Percentiles rank a stretch among this genome's conserved stretches.
These are phyloP conservation scores for Fragilaria crotonensis DNA, from an alignment of 108 stramenopile species.

Conservation along the genomic window DNA sequence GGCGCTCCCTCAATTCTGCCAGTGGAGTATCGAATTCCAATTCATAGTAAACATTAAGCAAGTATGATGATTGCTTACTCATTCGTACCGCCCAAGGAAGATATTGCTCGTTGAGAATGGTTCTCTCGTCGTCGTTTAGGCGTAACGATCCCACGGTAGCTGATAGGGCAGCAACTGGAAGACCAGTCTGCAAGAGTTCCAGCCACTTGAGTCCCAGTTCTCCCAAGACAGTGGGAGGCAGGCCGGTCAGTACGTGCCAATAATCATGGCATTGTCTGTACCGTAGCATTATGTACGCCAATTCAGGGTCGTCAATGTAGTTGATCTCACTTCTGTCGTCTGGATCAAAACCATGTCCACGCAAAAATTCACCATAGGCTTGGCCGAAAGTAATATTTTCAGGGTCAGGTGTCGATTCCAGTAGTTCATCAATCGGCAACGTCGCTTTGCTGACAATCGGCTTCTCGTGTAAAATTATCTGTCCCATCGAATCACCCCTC, in stretches of 20 bases:
- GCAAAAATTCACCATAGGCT: conserved; percentile 80
- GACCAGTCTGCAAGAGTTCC: conserved; percentile 92
- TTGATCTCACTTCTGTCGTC: conserved; percentile 67
- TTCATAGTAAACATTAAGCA: conserved; percentile 81
- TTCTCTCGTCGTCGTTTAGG: conserved; percentile 22
- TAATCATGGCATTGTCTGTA: conserved; percentile 93
- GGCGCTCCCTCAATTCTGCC: conserved; percentile 41
- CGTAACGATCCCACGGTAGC: conserved; percentile 53
- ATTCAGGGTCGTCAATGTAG: conserved; percentile 73
- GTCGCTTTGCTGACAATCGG: conserved; percentile 63
- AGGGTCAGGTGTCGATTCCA: neutral
- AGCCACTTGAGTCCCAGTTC: conserved; percentile 96
- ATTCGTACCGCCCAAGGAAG: conserved; percentile 73
- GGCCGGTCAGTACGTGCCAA: conserved; percentile 87
- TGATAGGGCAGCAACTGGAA: conserved; percentile 81
- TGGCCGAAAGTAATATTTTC: conserved; percentile 74
- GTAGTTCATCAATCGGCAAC: conserved; percentile 29
- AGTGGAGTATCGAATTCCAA: conserved; percentile 75
- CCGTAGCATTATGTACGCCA: conserved; percentile 91
- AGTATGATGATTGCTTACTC: conserved; percentile 6
- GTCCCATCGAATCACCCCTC: conserved; percentile 41
- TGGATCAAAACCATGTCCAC: conserved; percentile 79
- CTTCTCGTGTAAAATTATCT: conserved; percentile 51
- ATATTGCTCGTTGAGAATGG: conserved; percentile 42
- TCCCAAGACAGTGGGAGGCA: conserved; percentile 92